Conservation (phyloP, 352 stramenopile genomes). For the Phytopythium kandeliae region DNA sequence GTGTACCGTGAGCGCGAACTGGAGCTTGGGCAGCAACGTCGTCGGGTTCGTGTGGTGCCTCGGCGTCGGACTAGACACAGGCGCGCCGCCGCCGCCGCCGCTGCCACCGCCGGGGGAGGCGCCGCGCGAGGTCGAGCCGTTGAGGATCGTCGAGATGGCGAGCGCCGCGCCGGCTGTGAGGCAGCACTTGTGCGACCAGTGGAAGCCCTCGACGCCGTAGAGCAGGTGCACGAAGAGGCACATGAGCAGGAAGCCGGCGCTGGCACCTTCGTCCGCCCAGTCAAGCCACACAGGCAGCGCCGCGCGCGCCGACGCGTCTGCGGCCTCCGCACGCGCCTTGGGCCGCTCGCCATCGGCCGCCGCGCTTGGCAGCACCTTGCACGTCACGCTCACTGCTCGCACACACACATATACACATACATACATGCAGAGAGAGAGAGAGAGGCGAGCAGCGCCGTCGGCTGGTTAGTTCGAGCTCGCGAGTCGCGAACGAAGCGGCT, state of each 20-base stretch:
- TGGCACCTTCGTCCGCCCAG: conserved; percentile 71
- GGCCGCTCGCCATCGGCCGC: not conserved
- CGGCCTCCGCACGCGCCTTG: conserved; percentile 4
- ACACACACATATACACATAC: not conserved
- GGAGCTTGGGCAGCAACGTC: conserved; percentile 63
- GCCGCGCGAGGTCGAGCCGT: conserved; percentile 35
- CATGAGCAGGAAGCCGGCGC: conserved; percentile 78
- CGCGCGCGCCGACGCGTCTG: conserved; percentile 21
- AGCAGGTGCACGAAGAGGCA: conserved; percentile 80
- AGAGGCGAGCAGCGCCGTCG: too few species aligned
- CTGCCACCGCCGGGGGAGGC: conserved; percentile 9
- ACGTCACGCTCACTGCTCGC: conserved; percentile 55
- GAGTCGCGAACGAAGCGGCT: too few species aligned
- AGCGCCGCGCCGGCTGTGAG: conserved; percentile 72
- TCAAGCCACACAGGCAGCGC: conserved; percentile 63
- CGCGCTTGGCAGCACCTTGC: conserved; percentile 48
- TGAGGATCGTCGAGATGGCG: conserved; percentile 78
- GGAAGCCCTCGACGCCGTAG: conserved; percentile 78
- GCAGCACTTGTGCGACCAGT: conserved; percentile 85
- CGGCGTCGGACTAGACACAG: conserved; percentile 26
- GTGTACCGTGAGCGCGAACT: conserved; percentile 78
- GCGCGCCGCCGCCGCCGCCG: not conserved
- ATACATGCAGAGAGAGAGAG: too few species aligned
- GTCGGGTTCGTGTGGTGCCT: conserved; percentile 37
- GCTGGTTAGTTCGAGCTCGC: too few species aligned